Conservation (phyloP, 768 basidiomycete species). For the Multifurca ochricompacta region DNA sequence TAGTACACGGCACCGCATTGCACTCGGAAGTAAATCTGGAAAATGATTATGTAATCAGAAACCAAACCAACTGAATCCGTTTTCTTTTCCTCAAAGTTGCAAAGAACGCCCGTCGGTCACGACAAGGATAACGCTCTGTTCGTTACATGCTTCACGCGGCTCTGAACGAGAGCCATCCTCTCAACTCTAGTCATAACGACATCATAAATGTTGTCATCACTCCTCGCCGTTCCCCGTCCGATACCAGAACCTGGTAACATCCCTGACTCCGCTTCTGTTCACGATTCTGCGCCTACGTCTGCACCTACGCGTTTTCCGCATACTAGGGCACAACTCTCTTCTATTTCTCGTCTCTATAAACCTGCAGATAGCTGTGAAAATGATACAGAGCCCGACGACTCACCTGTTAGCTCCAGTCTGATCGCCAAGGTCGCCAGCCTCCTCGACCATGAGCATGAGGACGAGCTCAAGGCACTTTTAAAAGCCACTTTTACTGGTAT, state of each 20-base stretch:
- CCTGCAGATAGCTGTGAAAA: conserved; percentile 48
- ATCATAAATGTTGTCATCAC: conserved; percentile 20
- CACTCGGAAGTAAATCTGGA: conserved; percentile 1
- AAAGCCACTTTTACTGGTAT: conserved; percentile 55
- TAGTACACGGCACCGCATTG: too few species aligned
- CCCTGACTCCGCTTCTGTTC: conserved; percentile 15
- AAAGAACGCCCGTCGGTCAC: conserved; percentile 2
- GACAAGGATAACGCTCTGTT: conserved; percentile 5
- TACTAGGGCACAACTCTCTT: conserved; percentile 71
- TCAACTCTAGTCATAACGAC: conserved; percentile 18
- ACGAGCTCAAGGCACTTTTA: conserved; percentile 70
- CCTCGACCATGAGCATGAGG: conserved; percentile 79
- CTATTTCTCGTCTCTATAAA: conserved; percentile 67
- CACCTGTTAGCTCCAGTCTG: conserved; percentile 48
- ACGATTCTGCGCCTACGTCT: conserved; percentile 4
- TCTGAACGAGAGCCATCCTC: conserved; percentile 22
- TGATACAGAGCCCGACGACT: conserved; percentile 48
- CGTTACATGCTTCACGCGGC: conserved; percentile 21
- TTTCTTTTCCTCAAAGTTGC: not conserved
- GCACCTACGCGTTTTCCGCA: conserved; percentile 56
- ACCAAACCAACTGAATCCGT: not conserved
- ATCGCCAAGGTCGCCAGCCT: conserved; percentile 65
- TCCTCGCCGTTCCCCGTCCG: conserved; percentile 19
- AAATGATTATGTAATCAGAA: conserved; percentile 8
- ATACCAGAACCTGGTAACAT: conserved; percentile 15